A percentile compares a stretch with the other conserved stretches of the same genome.
Evolutionary conservation across 306 rosid species (phyloP).

Genomic region (Cucurbita maxima): DNA sequence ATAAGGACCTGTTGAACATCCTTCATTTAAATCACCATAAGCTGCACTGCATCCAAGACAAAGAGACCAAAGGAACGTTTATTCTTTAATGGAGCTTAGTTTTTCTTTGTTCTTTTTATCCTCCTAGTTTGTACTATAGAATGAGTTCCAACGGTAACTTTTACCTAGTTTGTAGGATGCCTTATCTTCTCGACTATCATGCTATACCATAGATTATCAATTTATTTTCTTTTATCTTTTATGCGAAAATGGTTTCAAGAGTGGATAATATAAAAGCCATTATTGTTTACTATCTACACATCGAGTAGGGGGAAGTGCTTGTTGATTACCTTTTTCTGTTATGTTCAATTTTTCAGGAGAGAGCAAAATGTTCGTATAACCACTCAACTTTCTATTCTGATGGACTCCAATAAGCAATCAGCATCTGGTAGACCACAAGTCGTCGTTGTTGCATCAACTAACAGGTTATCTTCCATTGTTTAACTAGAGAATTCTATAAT

Average conservation of each 20-base stretch:
- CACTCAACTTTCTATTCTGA: constrained; percentile 52
- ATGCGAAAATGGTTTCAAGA: not conserved
- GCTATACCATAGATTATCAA: not conserved
- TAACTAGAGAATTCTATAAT: not conserved
- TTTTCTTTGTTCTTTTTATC: not conserved
- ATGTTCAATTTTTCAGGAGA: constrained; percentile 34
- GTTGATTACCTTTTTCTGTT: not conserved
- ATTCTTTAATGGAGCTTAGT: not conserved
- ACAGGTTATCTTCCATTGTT: constrained; percentile 29
- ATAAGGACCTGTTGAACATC: too few species aligned
- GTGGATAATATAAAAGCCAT: not conserved
- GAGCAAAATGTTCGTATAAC: constrained; percentile 74
- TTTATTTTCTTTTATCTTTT: not conserved
- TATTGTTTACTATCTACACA: not conserved
- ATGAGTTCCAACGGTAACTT: not conserved
- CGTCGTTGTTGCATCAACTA: constrained; percentile 84
- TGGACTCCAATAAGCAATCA: constrained; percentile 55
- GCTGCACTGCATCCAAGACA: too few species aligned
- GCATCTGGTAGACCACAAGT: constrained; percentile 34
- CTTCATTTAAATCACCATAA: too few species aligned
- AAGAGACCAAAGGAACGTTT: too few species aligned
- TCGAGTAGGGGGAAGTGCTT: not conserved
- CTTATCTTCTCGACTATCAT: not conserved
- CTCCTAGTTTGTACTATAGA: not conserved
- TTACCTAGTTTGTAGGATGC: not conserved